Evolutionary conservation across 2,329 filamentous ascomycete genomes (phyloP), one percentile per base, ranked within the genome.

Genomic region (Cladosporium sp.): DNA sequence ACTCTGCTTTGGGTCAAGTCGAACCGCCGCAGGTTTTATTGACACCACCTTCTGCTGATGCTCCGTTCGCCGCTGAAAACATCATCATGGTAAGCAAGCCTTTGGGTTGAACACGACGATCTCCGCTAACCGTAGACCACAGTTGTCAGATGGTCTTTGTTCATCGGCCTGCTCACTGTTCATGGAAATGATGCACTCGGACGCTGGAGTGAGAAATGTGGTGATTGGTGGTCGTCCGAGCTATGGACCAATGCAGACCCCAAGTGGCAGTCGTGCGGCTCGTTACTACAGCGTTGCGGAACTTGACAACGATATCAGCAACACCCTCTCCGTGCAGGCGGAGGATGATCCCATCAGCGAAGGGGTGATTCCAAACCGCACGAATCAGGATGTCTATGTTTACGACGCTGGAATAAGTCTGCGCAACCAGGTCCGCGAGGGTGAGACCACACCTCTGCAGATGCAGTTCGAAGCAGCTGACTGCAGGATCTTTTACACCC

Each of bases 401-500:
- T 71, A 66, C 23, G 74, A 69, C 44, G 71, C 70, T 1, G 69
- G 69, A 23, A 62, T 80, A 69, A 80, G 76, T 59, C 69, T 80
- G 35, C 74, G 76, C n/a, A 78, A 79, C 52, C 76, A 78, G 58
- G 69, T 80, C n/a, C 74, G 78, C 2, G 60, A 67, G 4, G 70
- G 71, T 14, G 74, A 77, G 3, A 64, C 64, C 14, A 69, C 67
- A 5, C 78, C 78, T 0, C 69, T 79, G 1, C 77, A 80, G 58
- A 78, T 79, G 71, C 71, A 49, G 23, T 49, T 21, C 12, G 44
- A 49, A 49, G 44, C 44, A 49, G 44, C 44, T 8, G 44, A 79
- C 62, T 80, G 78, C 69, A 69, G 78, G 8, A 73, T 80, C 33
- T 80, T 74, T 67, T 79, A 76, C 69, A 78, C 77, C 0, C 50